These are phyloP conservation scores for Collybia nuda DNA, from an alignment of 768 basidiomycete species.

Conservation along the genomic window DNA sequence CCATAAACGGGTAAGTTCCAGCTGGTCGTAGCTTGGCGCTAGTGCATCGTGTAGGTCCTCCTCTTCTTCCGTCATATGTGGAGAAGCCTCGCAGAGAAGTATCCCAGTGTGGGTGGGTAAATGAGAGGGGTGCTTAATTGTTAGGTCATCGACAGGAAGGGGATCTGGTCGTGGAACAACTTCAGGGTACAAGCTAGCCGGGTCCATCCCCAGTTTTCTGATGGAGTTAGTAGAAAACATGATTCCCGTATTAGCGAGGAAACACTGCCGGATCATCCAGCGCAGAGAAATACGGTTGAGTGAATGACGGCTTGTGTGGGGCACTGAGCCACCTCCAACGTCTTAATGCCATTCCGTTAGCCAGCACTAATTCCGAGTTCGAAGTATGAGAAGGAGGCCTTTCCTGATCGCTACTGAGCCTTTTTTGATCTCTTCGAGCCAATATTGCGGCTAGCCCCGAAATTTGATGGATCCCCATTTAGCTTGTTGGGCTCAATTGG, in stretches of 20 bases:
- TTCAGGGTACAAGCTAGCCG: constrained; percentile 32
- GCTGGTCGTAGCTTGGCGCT: constrained; percentile 49
- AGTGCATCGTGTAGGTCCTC: constrained; percentile 54
- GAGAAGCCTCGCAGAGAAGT: no score
- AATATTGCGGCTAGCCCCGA: no score
- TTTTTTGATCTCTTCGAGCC: no score
- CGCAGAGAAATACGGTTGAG: constrained; percentile 54
- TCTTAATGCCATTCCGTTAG: constrained; percentile 25
- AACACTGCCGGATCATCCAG: constrained; percentile 74
- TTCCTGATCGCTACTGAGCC: no score
- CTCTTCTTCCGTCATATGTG: constrained; percentile 37
- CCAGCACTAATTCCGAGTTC: no score
- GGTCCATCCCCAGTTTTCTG: constrained; percentile 40
- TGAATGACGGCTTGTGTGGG: constrained; percentile 36
- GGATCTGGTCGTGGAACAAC: constrained; percentile 31
- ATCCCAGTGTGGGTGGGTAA: neutral
- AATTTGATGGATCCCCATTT: no score
- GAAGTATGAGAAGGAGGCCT: no score
- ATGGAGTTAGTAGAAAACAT: constrained; percentile 54
- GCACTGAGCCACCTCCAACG: constrained; percentile 56
- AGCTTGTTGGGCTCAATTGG: no score
- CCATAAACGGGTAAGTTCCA: constrained; percentile 42
- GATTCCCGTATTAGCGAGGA: constrained; percentile 56
- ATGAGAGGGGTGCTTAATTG: neutral
- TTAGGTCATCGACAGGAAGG: constrained; percentile 14